These are phyloP conservation scores for Peronospora destructor DNA, from an alignment of 352 stramenopile genomes.

Conservation along the genomic window DNA sequence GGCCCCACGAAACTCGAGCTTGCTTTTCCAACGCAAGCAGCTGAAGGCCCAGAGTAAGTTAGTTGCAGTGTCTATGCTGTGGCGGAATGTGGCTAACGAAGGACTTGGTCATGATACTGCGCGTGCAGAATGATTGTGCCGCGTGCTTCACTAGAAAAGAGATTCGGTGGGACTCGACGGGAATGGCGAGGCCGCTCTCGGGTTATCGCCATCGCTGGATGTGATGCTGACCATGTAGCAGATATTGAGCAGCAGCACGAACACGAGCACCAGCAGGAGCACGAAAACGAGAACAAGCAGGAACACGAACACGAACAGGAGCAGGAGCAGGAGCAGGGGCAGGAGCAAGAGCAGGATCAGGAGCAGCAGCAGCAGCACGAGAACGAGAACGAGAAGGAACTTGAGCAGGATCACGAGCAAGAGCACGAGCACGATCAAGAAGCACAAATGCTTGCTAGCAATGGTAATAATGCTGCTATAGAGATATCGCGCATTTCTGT, in stretches of 20 bases:
- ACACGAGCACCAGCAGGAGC: slow-evolving; percentile 9
- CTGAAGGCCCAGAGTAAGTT: slow-evolving; percentile 10
- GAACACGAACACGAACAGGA: slow-evolving; percentile 9
- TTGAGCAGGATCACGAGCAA: too few species aligned
- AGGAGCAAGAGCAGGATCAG: too few species aligned
- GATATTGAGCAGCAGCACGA: neutral
- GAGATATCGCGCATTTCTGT: slow-evolving; percentile 1
- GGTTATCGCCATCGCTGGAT: slow-evolving; percentile 23
- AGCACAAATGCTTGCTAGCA: neutral
- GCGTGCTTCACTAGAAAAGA: slow-evolving; percentile 30
- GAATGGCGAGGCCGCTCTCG: slow-evolving; percentile 37
- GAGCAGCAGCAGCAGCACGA: too few species aligned
- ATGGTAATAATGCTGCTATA: slow-evolving; percentile 5
- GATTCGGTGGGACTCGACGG: slow-evolving; percentile 20
- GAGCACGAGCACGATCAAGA: neutral
- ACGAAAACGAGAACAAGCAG: slow-evolving; percentile 8
- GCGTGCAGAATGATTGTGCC: slow-evolving; percentile 20
- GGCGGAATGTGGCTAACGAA: neutral
- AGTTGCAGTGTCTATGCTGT: neutral
- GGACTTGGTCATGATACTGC: neutral
- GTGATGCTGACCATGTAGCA: neutral
- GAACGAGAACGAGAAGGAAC: too few species aligned
- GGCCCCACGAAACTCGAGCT: slow-evolving; percentile 53
- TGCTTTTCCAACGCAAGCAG: slow-evolving; percentile 21
- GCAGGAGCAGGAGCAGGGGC: slow-evolving; percentile 1